Evolutionary conservation across 768 basidiomycete genomes (phyloP).

Genomic region (Hypholoma fasciculare): DNA sequence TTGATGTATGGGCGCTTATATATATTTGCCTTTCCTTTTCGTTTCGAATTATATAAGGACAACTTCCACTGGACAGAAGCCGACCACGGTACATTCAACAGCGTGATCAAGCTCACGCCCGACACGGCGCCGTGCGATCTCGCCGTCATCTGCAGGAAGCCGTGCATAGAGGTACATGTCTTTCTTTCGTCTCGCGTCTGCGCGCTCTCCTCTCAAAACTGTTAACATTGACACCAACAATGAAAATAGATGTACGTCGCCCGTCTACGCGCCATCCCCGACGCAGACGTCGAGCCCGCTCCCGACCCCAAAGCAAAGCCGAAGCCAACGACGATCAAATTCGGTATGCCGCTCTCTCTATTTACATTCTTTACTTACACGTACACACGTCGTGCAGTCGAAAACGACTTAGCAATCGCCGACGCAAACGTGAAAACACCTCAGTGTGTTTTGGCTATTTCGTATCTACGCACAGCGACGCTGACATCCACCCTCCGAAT

Average conservation of each 20-base stretch:
- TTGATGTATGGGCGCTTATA: no score
- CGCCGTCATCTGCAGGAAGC: slow-evolving; percentile 44
- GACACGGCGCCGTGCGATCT: slow-evolving; percentile 51
- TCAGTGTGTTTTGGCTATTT: no score
- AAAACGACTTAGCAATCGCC: no score
- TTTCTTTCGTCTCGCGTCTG: no score
- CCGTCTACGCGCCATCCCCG: slow-evolving; percentile 19
- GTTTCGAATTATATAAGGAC: slow-evolving; percentile 13
- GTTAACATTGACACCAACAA: slow-evolving; percentile 17
- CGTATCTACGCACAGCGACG: no score
- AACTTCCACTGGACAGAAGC: slow-evolving; percentile 25
- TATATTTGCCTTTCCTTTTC: no score
- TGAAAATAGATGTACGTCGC: slow-evolving; percentile 23
- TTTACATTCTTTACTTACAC: no score
- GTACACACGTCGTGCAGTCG: no score
- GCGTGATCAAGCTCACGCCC: slow-evolving; percentile 42
- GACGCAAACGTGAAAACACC: no score
- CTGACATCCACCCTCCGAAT: neutral
- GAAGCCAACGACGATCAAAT: neutral
- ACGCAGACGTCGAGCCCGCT: slow-evolving; percentile 5
- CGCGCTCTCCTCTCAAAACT: neutral
- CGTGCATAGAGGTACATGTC: slow-evolving; percentile 44
- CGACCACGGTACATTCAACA: slow-evolving; percentile 28
- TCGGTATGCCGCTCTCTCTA: neutral
- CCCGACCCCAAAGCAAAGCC: no score